A percentile compares a stretch with the other conserved stretches of the same genome.
These are phyloP conservation scores for Sporothrix inflata DNA, from an alignment of 2,329 filamentous ascomycete species.

Conservation along the genomic window DNA sequence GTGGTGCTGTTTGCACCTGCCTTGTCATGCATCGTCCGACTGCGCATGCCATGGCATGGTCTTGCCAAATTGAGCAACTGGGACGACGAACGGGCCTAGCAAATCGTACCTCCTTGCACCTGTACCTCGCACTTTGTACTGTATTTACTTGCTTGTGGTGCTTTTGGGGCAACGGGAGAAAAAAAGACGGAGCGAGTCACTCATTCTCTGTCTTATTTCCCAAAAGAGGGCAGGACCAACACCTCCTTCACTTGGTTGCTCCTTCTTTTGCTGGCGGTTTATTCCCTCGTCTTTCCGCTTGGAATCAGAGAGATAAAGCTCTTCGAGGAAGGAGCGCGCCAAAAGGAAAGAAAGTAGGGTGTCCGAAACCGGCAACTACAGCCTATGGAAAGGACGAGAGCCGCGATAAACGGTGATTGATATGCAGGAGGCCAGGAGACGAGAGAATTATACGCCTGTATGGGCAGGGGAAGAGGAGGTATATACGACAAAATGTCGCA, in stretches of 20 bases:
- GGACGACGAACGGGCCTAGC: background rate
- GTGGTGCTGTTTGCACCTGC: constrained; percentile 19
- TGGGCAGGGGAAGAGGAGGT: background rate
- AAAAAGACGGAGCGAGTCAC: background rate
- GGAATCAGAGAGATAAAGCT: constrained; percentile 1
- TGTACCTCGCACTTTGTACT: background rate
- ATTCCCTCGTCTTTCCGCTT: constrained; percentile 10
- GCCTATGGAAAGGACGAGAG: constrained; percentile 1
- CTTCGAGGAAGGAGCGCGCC: background rate
- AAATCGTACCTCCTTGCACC: background rate
- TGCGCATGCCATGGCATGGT: constrained; percentile 16
- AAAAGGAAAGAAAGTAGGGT: background rate
- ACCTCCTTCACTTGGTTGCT: background rate
- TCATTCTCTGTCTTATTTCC: background rate
- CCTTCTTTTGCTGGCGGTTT: background rate
- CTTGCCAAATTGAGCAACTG: constrained; percentile 2
- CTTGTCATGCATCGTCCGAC: constrained; percentile 18
- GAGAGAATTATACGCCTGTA: constrained; percentile 13
- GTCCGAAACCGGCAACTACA: constrained; percentile 15
- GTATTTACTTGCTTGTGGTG: background rate
- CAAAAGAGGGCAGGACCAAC: background rate
- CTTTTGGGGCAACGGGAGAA: background rate
- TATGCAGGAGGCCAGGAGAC: constrained; percentile 13
- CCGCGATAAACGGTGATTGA: constrained; percentile 8
- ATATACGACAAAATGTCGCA: constrained; percentile 25